Conservation (phyloP, 495 filamentous ascomycete species). For the Aspergillus kassunensis region DNA sequence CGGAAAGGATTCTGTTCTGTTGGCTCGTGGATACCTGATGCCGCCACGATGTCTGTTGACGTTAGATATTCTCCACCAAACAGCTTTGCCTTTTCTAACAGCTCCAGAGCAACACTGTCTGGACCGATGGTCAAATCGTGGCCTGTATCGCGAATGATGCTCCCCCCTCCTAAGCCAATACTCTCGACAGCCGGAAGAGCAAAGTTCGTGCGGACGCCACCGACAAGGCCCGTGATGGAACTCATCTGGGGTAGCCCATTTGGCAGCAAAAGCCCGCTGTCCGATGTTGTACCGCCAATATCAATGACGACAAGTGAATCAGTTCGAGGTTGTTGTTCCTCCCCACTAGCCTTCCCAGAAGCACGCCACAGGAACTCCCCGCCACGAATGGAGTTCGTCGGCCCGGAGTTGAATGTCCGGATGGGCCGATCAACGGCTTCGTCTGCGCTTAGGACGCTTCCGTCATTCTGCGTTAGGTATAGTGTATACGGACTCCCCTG, state of each 20-base stretch:
- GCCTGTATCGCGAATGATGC: conserved; percentile 38
- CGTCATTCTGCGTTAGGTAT: conserved; percentile 53
- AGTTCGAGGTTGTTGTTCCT: conserved; percentile 7
- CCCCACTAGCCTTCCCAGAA: conserved; percentile 26
- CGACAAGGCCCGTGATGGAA: conserved; percentile 37
- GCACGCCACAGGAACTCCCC: conserved; percentile 39
- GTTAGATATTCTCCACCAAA: conserved; percentile 52
- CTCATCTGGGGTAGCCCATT: conserved; percentile 45
- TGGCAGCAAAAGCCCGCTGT: conserved; percentile 43
- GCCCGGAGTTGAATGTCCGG: conserved; percentile 48
- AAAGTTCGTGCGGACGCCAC: conserved; percentile 47
- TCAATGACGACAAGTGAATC: conserved; percentile 39
- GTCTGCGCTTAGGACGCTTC: conserved; percentile 40
- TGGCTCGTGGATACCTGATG: conserved; percentile 23
- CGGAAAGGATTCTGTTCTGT: conserved; percentile 12
- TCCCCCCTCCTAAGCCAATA: conserved; percentile 53
- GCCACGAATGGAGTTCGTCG: conserved; percentile 51
- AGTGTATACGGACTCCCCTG: conserved; percentile 30
- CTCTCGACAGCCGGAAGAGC: conserved; percentile 49
- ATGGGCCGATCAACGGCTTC: conserved; percentile 46
- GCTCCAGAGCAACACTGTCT: conserved; percentile 52
- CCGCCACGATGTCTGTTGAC: conserved; percentile 46
- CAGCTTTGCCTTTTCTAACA: conserved; percentile 42
- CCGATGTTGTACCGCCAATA: conserved; percentile 49
- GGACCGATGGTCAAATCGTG: conserved; percentile 45